Base-by-base conservation (phyloP, 2,329 filamentous ascomycete genomes). In the Aspergillus viridinutans region DNA sequence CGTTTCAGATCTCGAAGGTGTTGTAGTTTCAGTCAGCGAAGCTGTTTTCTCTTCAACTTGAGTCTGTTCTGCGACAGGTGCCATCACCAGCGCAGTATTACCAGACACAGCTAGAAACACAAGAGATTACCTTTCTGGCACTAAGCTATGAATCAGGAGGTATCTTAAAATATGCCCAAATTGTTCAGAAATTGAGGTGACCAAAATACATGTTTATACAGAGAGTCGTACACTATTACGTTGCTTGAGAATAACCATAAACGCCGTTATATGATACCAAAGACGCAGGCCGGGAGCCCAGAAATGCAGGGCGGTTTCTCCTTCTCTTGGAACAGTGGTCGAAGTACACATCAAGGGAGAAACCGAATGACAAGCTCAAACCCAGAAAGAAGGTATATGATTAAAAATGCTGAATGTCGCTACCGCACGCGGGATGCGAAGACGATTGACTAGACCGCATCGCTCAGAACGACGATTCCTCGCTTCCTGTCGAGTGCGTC, bases 401-500 rank as follows among this genome's bases (percentile, higher is more conserved):
- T 35, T 35, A 35, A 5, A 38, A 38, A 38, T 14, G 32, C 14
- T 17, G 32, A 17, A 38, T 17, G 5, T 38, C 14, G 5, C 14
- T 38, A 17, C 32, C 32, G 14, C 32, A 38, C 14, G 32, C 14
- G 6, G 32, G 14, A 38, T 17, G 5, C 14, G 32, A 38, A 38
- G 14, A 35, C 2, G 32, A 38, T n/a, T 6, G 32, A 48, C 42
- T 42, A 55, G 40, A n/a, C 21, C 12, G 49, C 28, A 28, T 64
- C 64, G 38, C 60, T 48, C 49, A 71, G 57, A 14, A 72, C 65
- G 48, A 74, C 64, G 38, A 72, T 59, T 2, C 78, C 78, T 23
- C 73, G 66, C 49, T 72, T 67, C 56, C 78, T 72, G 56, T 87
- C 83, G 29, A 80, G 66, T 66, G 78, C 64, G 55, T 85, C 81